Evolutionary conservation across 768 basidiomycete genomes (phyloP).

Genomic region (Tubosaeta sp.): DNA sequence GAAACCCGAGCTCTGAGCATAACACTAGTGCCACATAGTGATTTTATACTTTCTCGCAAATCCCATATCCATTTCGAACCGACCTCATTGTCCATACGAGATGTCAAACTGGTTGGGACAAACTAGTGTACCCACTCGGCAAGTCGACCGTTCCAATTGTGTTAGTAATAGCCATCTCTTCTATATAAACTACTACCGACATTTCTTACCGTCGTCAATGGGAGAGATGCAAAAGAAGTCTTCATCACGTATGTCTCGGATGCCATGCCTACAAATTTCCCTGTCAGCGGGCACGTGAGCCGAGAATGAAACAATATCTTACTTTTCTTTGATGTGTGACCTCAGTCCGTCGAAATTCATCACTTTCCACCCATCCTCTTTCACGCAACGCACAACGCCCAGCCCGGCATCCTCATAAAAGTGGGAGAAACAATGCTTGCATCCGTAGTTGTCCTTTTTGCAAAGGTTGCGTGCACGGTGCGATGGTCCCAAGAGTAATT

Average conservation of each 20-base stretch:
- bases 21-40: background rate
- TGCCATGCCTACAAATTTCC: constrained; percentile 42
- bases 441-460: constrained; percentile 42
- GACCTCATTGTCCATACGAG: too few relatives aligned
- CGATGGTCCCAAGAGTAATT: constrained; percentile 17
- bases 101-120: too few relatives aligned
- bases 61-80: too few relatives aligned
- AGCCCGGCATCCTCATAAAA: background rate
- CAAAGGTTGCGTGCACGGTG: constrained; percentile 27
- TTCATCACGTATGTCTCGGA: constrained; percentile 47
- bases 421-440: constrained; percentile 45
- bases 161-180: too few relatives aligned
- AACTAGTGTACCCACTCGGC: too few relatives aligned
- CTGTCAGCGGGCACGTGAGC: constrained; percentile 1
- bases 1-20: constrained; percentile 9
- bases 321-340: constrained; percentile 65
- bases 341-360: constrained; percentile 54
- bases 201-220: background rate
- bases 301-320: constrained; percentile 18
- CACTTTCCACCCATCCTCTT: constrained; percentile 14
- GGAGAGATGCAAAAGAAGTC: constrained; percentile 39
- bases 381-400: background rate
- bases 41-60: background rate
- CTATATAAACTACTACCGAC: background rate
- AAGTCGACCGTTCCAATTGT: too few relatives aligned